phyloP scores from a whole-genome alignment of 2,329 filamentous ascomycete genomes.

The Magnaporthiopsis incrustans region DNA sequence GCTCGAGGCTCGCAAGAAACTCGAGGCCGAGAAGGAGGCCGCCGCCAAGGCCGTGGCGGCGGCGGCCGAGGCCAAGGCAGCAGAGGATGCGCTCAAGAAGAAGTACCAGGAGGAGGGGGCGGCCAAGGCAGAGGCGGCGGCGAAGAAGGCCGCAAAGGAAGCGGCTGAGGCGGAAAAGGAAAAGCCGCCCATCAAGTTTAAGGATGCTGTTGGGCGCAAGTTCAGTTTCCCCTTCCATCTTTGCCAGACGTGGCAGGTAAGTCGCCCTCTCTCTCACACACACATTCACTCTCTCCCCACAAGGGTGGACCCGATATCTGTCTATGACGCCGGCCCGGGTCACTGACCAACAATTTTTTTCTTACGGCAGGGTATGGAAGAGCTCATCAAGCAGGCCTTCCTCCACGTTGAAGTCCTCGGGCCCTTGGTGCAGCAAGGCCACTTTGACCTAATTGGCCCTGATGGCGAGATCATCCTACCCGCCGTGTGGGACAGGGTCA shows the following conservation, averaged over 20 bases:
- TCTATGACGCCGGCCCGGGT: too few species aligned
- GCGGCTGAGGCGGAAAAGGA: constrained; percentile 43
- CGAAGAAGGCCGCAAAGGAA: constrained; percentile 28
- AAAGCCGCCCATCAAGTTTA: constrained; percentile 76
- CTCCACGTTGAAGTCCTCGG: constrained; percentile 69
- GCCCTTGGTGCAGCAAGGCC: constrained; percentile 66
- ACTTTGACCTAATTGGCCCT: constrained; percentile 73
- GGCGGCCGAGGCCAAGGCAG: constrained; percentile 44
- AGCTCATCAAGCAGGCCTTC: constrained; percentile 78
- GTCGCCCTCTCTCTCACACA: constrained; percentile 27
- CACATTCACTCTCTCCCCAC: too few species aligned
- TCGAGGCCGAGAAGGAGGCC: constrained; percentile 37
- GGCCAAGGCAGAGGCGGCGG: constrained; percentile 34
- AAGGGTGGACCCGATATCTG: too few species aligned
- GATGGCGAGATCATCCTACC: constrained; percentile 78
- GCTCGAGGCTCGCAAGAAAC: constrained; percentile 33
- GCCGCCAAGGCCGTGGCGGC: constrained; percentile 35
- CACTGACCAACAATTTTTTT: too few species aligned
- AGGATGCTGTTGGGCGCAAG: constrained; percentile 84
- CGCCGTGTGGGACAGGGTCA: constrained; percentile 71
- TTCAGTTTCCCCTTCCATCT: constrained; percentile 87
- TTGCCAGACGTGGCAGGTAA: constrained; percentile 76
- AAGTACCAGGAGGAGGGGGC: constrained; percentile 39
- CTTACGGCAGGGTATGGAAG: constrained; percentile 40
- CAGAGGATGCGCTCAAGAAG: constrained; percentile 47